Conservation (phyloP, 2,329 filamentous ascomycete genomes). For the Drechslera avenae region DNA sequence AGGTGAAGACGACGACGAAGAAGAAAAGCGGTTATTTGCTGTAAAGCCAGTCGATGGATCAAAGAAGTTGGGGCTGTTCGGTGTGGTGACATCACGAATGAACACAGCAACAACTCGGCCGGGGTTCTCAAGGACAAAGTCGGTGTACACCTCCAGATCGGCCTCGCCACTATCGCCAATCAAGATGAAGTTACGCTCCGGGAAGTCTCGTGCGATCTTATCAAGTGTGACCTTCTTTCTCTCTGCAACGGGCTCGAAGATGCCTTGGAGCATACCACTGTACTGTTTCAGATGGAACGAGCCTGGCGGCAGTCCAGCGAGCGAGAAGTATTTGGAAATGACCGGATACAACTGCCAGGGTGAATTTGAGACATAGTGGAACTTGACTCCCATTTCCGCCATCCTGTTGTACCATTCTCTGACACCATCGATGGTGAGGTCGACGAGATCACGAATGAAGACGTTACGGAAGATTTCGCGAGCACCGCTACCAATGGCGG, state of each 20-base stretch:
- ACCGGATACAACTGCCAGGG: conserved; percentile 97
- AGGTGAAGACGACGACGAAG: conserved; percentile 33
- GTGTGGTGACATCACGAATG: conserved; percentile 92
- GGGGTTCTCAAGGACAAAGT: conserved; percentile 83
- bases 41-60: conserved; percentile 62
- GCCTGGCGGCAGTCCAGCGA: conserved; percentile 79
- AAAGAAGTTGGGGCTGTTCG: conserved; percentile 75
- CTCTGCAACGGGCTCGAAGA: conserved; percentile 96
- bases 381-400: conserved; percentile 77
- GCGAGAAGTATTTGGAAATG: conserved; percentile 80
- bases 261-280: conserved; percentile 94
- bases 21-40: conserved; percentile 37
- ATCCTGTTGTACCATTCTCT: conserved; percentile 85
- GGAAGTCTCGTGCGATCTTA: conserved; percentile 86
- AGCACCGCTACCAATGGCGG: conserved; percentile 83
- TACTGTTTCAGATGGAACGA: conserved; percentile 97
- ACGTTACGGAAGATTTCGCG: conserved; percentile 96
- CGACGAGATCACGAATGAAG: conserved; percentile 82
- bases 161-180: conserved; percentile 97
- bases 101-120: conserved; percentile 85
- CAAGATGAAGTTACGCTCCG: conserved; percentile 83
- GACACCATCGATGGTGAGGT: conserved; percentile 85
- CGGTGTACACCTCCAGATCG: conserved; percentile 95
- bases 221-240: conserved; percentile 88
- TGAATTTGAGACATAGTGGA: conserved; percentile 99